Evolutionary conservation across 2,329 filamentous ascomycete genomes (phyloP), one percentile per base, ranked within the genome.

Genomic region (Bretziella fagacearum): DNA sequence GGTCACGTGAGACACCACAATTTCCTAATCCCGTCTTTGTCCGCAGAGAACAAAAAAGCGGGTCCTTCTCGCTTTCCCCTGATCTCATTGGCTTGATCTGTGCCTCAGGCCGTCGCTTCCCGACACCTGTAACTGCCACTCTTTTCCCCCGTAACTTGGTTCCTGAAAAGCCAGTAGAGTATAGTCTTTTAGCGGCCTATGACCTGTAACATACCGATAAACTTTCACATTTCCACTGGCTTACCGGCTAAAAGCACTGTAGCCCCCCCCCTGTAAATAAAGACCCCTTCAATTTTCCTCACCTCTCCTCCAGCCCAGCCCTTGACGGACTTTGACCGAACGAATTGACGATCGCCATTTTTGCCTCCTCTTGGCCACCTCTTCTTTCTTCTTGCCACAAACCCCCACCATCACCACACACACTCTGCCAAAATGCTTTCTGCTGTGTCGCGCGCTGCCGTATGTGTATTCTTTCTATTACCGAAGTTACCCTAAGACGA

Each of bases 381-480:
- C 11, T 10, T 39, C 18, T 39, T 17, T 23, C 23, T 22, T 5
- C 5, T 39, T 39, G 5, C 10, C 27, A 30, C 10, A 30, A 5
- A 30, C 27, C 3, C 27, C 27, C 27, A 11, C 27, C 27, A 10
- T 30, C n/a, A 10, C 27, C 6, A 30, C 27, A 5, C 27, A 11
- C n/a, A 30, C n/a, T 11, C 17, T n/a, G 35, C 18, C 35, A 39
- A 39, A 22, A 51, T 51, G 49, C 33, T 51, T 37, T 41, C 39
- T 25, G 40, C 40, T 51, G 36, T 51, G 40, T 51, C 49, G 35
- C 45, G 49, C 27, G 49, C 36, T 29, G 49, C 40, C 33, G 49
- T 51, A 51, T 45, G 49, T 51, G 10, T 36, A 22, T 26, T 43
- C 44, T 42, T 32, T 15, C 18, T n/a, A n/a, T n/a, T n/a, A n/a